Evolutionary conservation across 1,284 basidiomycete species (phyloP).

Genomic region (Chondrostereum purpureum): DNA sequence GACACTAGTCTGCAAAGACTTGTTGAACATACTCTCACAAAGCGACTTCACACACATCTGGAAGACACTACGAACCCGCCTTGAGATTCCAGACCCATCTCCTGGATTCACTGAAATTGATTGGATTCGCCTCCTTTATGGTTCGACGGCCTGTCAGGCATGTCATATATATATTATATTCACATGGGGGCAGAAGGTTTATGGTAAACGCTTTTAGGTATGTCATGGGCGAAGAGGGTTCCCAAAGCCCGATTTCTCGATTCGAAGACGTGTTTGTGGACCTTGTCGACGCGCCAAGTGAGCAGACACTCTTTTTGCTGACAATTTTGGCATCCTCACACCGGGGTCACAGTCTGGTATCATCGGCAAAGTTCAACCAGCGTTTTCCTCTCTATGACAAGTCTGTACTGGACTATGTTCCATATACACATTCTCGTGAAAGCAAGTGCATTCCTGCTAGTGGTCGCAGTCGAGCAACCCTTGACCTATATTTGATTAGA

Average conservation of each 20-base stretch:
- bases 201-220: neutral
- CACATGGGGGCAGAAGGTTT: neutral
- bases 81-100: neutral
- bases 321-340: neutral
- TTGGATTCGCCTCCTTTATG: neutral
- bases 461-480: no score
- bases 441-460: no score
- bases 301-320: neutral
- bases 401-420: neutral
- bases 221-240: neutral
- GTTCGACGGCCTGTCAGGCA: neutral
- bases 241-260: neutral
- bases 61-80: neutral
- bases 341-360: neutral
- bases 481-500: no score
- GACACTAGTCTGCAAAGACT: neutral
- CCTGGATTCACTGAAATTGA: neutral
- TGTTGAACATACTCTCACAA: neutral
- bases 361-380: neutral
- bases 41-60: neutral
- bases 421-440: neutral
- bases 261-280: neutral
- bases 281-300: neutral
- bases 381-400: neutral
- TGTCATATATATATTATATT: neutral